Base-by-base conservation (phyloP, 768 basidiomycete species). In the Suillus sp. region DNA sequence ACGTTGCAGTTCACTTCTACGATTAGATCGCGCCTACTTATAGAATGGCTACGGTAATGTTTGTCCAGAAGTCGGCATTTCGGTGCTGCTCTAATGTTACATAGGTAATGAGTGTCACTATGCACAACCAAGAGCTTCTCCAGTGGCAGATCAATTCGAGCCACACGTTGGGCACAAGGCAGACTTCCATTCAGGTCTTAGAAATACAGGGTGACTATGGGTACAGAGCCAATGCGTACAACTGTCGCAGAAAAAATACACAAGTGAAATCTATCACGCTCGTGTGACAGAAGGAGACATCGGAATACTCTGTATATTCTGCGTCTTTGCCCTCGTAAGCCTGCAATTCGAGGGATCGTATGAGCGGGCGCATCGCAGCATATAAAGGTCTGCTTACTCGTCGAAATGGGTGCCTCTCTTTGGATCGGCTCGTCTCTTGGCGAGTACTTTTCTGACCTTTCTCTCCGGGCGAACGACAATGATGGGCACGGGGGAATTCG, bases 381-480 rank as follows among this genome's bases (percentile, higher is more conserved):
- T 38, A 34, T 16, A 38, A 25, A 55, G 30, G 2, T 2, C 43
- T 14, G 73, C 81, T 70, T 65, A 84, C 83, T 83, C 80, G n/a
- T 91, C 89, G 66, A 93, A 94, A 74, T 93, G 91, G 47, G 81
- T 85, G 4, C 93, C 92, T 22, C 94, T 83, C 77, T 95, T 97
- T 3, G 95, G 95, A 70, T 97, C 89, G 54, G 90, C 92, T 51
- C 90, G 83, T 32, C 95, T 84, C 74, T 97, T 96, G 69, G 91
- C 93, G 51, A 91, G 78, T 0, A 87, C 86, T 74, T 96, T 96
- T 66, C 86, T 85, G 34, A 95, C 88, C 71, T 95, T 94, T 42
- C 92, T 83, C 69, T 94, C 92, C 2, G 95, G 93, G 3, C 94
- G 84, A 47, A 99, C 95, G 59, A 99, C 96, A 65, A 99, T 95